These are phyloP conservation scores for Aspergillus quadrilineatus DNA, from an alignment of 2,329 filamentous ascomycete species.

Conservation along the genomic window DNA sequence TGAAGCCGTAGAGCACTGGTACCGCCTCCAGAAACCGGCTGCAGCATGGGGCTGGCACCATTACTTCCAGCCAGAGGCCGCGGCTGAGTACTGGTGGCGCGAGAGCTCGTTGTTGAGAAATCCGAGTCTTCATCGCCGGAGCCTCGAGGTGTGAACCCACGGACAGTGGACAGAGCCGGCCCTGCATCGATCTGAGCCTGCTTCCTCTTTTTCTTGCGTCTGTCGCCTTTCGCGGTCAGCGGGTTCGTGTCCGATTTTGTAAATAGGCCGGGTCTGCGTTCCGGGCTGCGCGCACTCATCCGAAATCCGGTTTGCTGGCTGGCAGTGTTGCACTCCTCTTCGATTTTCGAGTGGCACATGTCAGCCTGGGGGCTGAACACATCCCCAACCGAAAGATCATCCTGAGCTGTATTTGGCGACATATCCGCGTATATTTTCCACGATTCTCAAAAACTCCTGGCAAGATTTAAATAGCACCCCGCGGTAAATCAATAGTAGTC, in stretches of 20 bases:
- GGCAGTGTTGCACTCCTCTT: slow-evolving; percentile 22
- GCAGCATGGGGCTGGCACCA: slow-evolving; percentile 49
- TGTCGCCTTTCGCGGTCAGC: slow-evolving; percentile 27
- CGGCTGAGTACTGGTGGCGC: slow-evolving; percentile 32
- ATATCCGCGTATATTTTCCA: slow-evolving; percentile 9
- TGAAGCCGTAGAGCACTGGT: slow-evolving; percentile 81
- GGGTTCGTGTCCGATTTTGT: slow-evolving; percentile 29
- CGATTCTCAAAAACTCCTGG: neutral
- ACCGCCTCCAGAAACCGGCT: slow-evolving; percentile 60
- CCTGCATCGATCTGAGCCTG: slow-evolving; percentile 29
- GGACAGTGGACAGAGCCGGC: slow-evolving; percentile 42
- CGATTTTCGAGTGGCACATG: slow-evolving; percentile 26
- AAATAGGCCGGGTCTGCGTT: slow-evolving; percentile 25
- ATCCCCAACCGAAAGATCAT: slow-evolving; percentile 41
- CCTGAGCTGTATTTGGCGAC: slow-evolving; percentile 23
- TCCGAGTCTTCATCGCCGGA: slow-evolving; percentile 50
- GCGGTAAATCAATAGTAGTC: slow-evolving; percentile 1
- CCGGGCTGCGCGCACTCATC: slow-evolving; percentile 28
- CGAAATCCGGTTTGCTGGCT: slow-evolving; percentile 26
- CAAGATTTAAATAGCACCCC: neutral
- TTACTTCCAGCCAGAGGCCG: slow-evolving; percentile 26
- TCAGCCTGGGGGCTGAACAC: slow-evolving; percentile 42
- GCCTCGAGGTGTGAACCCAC: slow-evolving; percentile 44
- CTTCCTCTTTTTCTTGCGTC: slow-evolving; percentile 43
- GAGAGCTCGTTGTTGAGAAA: slow-evolving; percentile 40